Base-by-base conservation (phyloP, 805 yeast species). In the Candida maltosa region DNA sequence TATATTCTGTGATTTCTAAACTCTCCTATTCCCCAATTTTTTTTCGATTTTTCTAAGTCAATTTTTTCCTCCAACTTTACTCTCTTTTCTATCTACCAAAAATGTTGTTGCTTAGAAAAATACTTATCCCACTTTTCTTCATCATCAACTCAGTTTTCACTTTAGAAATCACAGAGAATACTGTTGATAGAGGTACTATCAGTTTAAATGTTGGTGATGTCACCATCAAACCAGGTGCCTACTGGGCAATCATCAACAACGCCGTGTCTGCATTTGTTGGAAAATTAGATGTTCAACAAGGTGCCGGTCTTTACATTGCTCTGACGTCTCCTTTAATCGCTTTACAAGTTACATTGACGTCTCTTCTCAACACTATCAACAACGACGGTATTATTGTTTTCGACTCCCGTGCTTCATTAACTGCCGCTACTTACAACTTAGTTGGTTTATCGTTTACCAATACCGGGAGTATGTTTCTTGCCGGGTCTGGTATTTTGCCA, bases 191-290 rank as follows among this genome's bases (percentile, higher is more conserved):
- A 8, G 60, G 56, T 16, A 37, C 51, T 10, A 28, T 54, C 12
- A 33, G 36, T 17, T 19, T 53, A 20, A 11, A 37, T n/a, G 20
- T 52, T 23, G 61, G 58, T 12, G 42, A 37, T 32, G 37, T 51
- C 17, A 46, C 38, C 10, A 41, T 59, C 17, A 30, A 32, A 11
- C 32, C 47, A 1, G 56, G 53, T 26, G 59, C 44, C 4, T 50
- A 45, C 32, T 57, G 51, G 44, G 53, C 63, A 9, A 52, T 58
- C 20, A 45, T 56, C 25, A 45, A 54, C 32, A 52, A 51, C 34
- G 44, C 51, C 5, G 6, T 45, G 11, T 39, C 49, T 8, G 37
- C 42, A 11, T 38, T 57, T 16, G 41, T 48, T 28, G 63, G 65
- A 20, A 18, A 29, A 12, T 40, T 59, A 15, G 32, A 42, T 33